Conservation (phyloP, 2,329 filamentous ascomycete species). For the Tolypocladium inflatum region DNA sequence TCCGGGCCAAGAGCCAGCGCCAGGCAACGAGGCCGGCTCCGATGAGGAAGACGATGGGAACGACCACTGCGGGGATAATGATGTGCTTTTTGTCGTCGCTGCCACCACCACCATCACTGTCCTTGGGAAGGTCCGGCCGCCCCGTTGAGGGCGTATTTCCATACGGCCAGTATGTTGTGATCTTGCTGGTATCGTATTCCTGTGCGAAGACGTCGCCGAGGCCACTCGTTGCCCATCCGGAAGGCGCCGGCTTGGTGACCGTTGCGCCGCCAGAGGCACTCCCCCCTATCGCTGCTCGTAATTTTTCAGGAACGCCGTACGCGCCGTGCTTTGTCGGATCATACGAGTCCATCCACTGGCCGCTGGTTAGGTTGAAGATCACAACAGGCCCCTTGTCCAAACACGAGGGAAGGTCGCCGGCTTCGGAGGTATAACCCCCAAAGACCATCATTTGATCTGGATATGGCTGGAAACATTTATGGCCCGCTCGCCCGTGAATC, state of each 20-base stretch:
- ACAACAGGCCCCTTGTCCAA: slow-evolving; percentile 44
- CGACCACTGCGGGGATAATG: slow-evolving; percentile 8
- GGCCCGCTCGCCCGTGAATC: slow-evolving; percentile 56
- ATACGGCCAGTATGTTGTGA: slow-evolving; percentile 55
- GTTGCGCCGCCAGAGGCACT: slow-evolving; percentile 59
- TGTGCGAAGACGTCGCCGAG: slow-evolving; percentile 45
- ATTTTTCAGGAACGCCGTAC: slow-evolving; percentile 60
- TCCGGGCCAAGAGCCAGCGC: slow-evolving; percentile 42
- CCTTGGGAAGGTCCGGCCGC: slow-evolving; percentile 8
- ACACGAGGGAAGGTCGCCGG: slow-evolving; percentile 26
- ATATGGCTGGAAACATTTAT: slow-evolving; percentile 66
- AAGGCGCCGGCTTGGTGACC: slow-evolving; percentile 50
- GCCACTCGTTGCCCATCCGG: slow-evolving; percentile 39
- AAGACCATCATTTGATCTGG: slow-evolving; percentile 73
- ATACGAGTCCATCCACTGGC: slow-evolving; percentile 62
- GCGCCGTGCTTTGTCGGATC: slow-evolving; percentile 50
- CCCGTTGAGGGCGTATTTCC: slow-evolving; percentile 3
- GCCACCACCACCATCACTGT: slow-evolving; percentile 14
- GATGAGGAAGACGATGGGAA: slow-evolving; percentile 3
- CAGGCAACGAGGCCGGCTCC: slow-evolving; percentile 32
- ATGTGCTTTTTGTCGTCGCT: slow-evolving; percentile 9
- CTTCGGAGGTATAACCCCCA: slow-evolving; percentile 48
- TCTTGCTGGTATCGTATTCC: slow-evolving; percentile 45
- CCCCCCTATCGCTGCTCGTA: slow-evolving; percentile 61
- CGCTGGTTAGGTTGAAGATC: slow-evolving; percentile 64